Percentiles rank a stretch among this genome's conserved stretches.
These are phyloP conservation scores for Leccinum pachyderme DNA, from an alignment of 1,284 basidiomycete genomes.

Conservation along the genomic window DNA sequence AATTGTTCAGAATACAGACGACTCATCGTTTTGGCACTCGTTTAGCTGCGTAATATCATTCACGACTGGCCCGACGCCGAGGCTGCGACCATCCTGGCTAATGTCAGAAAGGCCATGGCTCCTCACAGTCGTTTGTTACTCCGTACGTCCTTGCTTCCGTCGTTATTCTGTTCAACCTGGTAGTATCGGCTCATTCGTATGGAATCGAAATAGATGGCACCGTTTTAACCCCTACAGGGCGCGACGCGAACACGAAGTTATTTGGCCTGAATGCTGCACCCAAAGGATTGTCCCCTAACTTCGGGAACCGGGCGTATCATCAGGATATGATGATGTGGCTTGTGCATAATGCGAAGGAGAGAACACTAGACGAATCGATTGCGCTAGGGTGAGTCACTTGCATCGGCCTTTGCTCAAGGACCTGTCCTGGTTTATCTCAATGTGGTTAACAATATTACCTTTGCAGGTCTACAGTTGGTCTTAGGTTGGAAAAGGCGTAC, in stretches of 20 bases:
- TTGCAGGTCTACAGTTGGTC: conserved; percentile 17
- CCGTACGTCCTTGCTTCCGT: conserved; percentile 20
- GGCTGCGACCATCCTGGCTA: conserved; percentile 21
- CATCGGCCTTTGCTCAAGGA: too few relatives aligned
- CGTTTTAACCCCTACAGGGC: conserved; percentile 11
- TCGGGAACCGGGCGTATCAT: conserved; percentile 30
- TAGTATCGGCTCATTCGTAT: too few relatives aligned
- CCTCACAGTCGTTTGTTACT: conserved; percentile 28
- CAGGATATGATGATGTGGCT: conserved; percentile 32
- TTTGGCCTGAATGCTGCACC: conserved; percentile 22
- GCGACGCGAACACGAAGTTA: neutral
- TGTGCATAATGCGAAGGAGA: conserved; percentile 27
- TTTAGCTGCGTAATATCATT: conserved; percentile 29
- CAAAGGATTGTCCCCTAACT: conserved; percentile 29
- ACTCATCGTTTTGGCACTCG: too few relatives aligned
- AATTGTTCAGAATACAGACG: too few relatives aligned
- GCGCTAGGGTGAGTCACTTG: conserved; percentile 19
- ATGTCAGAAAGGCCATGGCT: conserved; percentile 20
- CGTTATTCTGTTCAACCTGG: neutral
- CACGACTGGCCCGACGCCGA: conserved; percentile 29
- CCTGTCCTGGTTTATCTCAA: too few relatives aligned
- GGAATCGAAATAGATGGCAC: conserved; percentile 24
- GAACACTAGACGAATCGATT: conserved; percentile 21
- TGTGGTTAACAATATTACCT: too few relatives aligned
- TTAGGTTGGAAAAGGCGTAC: conserved; percentile 26